Conservation (phyloP, 75 land plant genomes). For the Gnetum montanum region DNA sequence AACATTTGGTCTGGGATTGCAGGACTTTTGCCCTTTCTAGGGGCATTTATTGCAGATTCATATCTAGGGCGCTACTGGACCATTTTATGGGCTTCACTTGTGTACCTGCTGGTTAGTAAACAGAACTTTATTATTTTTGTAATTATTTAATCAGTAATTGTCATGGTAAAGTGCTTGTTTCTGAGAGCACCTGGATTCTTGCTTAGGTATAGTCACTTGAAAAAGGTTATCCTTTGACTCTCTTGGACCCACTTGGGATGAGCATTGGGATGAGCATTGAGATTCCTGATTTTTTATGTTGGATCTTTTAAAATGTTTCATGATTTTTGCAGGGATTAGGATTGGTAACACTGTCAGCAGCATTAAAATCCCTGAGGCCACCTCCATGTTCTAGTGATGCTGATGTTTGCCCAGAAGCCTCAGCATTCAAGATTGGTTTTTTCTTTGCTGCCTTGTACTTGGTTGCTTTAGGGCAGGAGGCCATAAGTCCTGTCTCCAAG, state of each 20-base stretch:
- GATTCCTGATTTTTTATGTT: no score
- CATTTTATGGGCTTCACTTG: slow-evolving; percentile 20
- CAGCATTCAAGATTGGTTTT: slow-evolving; percentile 7
- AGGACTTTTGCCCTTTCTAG: neutral
- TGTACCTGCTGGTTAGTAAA: slow-evolving; percentile 27
- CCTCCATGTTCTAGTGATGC: slow-evolving; percentile 1
- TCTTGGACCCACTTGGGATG: no score
- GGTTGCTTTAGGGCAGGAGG: slow-evolving; percentile 55
- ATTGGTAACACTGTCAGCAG: slow-evolving; percentile 33
- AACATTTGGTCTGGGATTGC: slow-evolving; percentile 52
- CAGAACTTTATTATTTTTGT: no score
- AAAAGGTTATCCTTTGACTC: no score
- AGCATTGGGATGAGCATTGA: no score
- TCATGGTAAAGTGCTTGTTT: no score
- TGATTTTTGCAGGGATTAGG: slow-evolving; percentile 26
- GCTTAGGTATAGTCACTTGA: no score
- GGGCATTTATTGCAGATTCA: slow-evolving; percentile 14
- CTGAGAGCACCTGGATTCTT: no score
- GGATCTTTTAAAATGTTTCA: neutral
- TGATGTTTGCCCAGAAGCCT: neutral
- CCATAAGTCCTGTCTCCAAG: slow-evolving; percentile 68
- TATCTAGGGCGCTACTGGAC: slow-evolving; percentile 49
- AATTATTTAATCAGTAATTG: no score
- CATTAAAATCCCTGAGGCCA: slow-evolving; percentile 6
- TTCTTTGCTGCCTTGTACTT: slow-evolving; percentile 42